phyloP scores from a whole-genome alignment of 805 yeast species.

The Myxozyma neotropica region DNA sequence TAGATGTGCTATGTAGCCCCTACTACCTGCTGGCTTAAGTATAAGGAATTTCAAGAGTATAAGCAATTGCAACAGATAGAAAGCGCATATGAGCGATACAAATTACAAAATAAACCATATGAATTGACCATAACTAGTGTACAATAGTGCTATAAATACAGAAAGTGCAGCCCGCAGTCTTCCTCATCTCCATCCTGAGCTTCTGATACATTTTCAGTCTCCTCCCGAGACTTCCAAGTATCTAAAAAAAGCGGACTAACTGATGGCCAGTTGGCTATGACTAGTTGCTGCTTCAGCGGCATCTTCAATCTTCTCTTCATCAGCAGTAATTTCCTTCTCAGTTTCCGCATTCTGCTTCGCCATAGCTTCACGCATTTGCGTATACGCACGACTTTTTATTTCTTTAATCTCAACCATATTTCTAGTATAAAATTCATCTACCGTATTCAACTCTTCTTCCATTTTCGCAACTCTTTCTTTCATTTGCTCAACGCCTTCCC shows the following conservation, averaged over 20 bases:
- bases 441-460: constrained; percentile 16
- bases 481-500: constrained; percentile 24
- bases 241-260: not conserved
- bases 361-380: constrained; percentile 9
- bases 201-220: not conserved
- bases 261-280: not conserved
- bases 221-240: not conserved
- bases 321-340: not conserved
- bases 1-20: too few relatives aligned
- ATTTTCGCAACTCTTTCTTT: constrained; percentile 17
- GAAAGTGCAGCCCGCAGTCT: not conserved
- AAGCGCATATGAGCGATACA: too few relatives aligned
- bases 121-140: not conserved
- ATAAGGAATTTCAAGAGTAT: too few relatives aligned
- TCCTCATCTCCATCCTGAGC: not conserved
- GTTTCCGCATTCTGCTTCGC: constrained; percentile 9
- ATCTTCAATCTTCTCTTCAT: constrained; percentile 6
- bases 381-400: constrained; percentile 4
- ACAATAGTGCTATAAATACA: not conserved
- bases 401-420: constrained; percentile 17
- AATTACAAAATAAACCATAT: not conserved
- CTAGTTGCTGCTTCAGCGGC: not conserved
- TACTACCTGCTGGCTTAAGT: too few relatives aligned
- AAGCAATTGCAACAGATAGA: too few relatives aligned
- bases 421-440: constrained; percentile 22